Base-by-base conservation (phyloP, 306 rosid species). In the Vachellia collinsii region DNA sequence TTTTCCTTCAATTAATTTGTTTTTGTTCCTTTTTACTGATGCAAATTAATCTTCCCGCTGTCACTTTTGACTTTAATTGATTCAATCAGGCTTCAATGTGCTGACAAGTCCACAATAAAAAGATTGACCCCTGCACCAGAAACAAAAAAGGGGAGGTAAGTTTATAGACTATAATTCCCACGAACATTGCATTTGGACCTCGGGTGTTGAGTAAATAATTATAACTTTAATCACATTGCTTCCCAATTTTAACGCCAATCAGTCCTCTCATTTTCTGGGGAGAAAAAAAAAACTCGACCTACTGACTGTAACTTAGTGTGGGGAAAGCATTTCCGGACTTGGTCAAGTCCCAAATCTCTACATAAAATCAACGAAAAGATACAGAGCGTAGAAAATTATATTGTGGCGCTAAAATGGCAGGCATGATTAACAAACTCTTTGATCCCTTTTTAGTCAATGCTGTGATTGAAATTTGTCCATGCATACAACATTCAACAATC, bases 51-150 rank as follows among this genome's bases (percentile, higher is more conserved):
- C 68, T 68, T 17, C 36, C 50, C 48, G 85, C 83, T 81, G 87
- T 74, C 59, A 80, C 80, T 72, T 20, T 86, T 83, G 89, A 83
- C 83, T 86, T 80, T 10, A 46, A 44, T 25, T 23, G 4, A 67
- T 39, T 13, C 19, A 62, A 46, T 19, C 19, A 62, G 66, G 68
- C 51, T 61, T 68, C 38, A 43, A 22, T 56, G 46, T 54, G 54
- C 73, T 11, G 17, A 42, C 22, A 50, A 73, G 78, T 63, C 20
- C 54, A 41, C 64, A 43, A 76, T 76, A 76, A 71, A 73, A 56
- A 47, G 83, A 80, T 39, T 46, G 82, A 77, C 70, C 72, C 64
- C 36, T 36, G 53, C 85, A 80, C 17, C 77, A 77, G 69, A 77
- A 67, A 77, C 77, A 70, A 80, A 75, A 29, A 79, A 72, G 48